A percentile compares a stretch with the other conserved stretches of the same genome.
Evolutionary conservation across 331 rosid species (phyloP).

Genomic region (Stylosanthes scabra): DNA sequence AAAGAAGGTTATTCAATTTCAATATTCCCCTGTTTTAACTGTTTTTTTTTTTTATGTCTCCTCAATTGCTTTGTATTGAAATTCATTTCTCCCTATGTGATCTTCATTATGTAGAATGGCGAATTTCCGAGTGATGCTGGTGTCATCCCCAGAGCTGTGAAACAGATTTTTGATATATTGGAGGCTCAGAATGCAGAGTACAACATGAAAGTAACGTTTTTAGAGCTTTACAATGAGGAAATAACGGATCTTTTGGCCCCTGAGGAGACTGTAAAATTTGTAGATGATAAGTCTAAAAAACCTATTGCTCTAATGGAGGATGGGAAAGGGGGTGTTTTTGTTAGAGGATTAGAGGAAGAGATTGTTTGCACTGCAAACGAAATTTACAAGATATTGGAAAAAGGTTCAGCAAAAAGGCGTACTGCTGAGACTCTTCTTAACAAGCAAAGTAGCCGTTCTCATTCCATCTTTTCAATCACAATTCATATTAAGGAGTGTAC

Average conservation of each 20-base stretch:
- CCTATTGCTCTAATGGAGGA: slow-evolving; percentile 99
- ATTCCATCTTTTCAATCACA: slow-evolving; percentile 98
- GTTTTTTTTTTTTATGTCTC: slow-evolving; percentile 10
- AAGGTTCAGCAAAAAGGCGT: slow-evolving; percentile 98
- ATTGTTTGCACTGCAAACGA: slow-evolving; percentile 98
- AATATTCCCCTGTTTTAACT: not conserved
- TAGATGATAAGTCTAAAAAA: slow-evolving; percentile 93
- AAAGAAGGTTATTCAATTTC: slow-evolving; percentile 71
- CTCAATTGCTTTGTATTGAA: slow-evolving; percentile 11
- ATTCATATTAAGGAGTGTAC: slow-evolving; percentile 99
- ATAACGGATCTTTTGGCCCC: slow-evolving; percentile 95
- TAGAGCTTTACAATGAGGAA: slow-evolving; percentile 98
- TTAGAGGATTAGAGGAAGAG: slow-evolving; percentile 99
- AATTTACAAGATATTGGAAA: slow-evolving; percentile 97
- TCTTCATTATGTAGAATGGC: slow-evolving; percentile 70
- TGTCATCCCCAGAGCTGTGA: slow-evolving; percentile 99
- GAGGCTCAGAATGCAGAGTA: slow-evolving; percentile 98
- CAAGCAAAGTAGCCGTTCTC: slow-evolving; percentile 99
- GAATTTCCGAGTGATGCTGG: slow-evolving; percentile 99
- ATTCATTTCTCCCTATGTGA: slow-evolving; percentile 9
- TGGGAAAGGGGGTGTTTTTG: slow-evolving; percentile 98
- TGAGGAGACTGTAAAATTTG: slow-evolving; percentile 84
- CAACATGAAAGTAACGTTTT: slow-evolving; percentile 96
- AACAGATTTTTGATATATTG: slow-evolving; percentile 92
- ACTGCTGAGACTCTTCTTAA: slow-evolving; percentile 99